These are phyloP conservation scores for Metschnikowia borealis DNA, from an alignment of 805 yeast species.

Conservation along the genomic window DNA sequence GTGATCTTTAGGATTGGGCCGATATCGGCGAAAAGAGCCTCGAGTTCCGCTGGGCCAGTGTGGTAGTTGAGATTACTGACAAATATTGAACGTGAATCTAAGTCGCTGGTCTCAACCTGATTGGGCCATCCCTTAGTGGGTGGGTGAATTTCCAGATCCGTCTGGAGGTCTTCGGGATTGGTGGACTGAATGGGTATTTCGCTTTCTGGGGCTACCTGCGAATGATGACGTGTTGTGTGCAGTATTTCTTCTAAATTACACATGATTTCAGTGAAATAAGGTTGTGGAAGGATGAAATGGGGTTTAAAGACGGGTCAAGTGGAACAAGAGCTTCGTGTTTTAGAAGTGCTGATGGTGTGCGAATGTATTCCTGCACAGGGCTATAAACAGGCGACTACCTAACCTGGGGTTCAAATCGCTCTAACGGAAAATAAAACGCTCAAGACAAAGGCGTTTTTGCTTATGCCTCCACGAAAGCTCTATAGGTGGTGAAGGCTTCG, in stretches of 20 bases:
- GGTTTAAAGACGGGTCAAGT: too few relatives aligned
- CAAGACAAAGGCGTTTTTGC: background rate
- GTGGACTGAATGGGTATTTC: background rate
- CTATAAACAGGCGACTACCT: background rate
- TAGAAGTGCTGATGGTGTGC: background rate
- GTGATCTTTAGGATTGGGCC: slow-evolving; percentile 53
- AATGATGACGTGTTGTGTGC: background rate
- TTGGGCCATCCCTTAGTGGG: background rate
- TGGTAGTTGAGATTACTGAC: slow-evolving; percentile 49
- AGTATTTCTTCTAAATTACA: background rate
- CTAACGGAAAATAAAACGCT: background rate
- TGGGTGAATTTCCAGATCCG: too few relatives aligned
- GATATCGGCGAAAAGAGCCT: slow-evolving; percentile 39
- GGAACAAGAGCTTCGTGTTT: background rate
- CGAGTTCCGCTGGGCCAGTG: slow-evolving; percentile 49
- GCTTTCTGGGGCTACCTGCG: background rate
- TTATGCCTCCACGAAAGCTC: slow-evolving; percentile 82
- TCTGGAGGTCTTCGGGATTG: background rate
- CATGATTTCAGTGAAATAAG: background rate
- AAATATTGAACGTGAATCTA: slow-evolving; percentile 51
- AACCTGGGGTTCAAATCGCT: too few relatives aligned
- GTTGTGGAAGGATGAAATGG: background rate
- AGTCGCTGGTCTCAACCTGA: slow-evolving; percentile 22
- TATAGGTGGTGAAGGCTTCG: slow-evolving; percentile 66
- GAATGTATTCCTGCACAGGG: background rate